Base-by-base conservation (phyloP, 2,329 filamentous ascomycete genomes). In the Colletotrichum nymphaeae region DNA sequence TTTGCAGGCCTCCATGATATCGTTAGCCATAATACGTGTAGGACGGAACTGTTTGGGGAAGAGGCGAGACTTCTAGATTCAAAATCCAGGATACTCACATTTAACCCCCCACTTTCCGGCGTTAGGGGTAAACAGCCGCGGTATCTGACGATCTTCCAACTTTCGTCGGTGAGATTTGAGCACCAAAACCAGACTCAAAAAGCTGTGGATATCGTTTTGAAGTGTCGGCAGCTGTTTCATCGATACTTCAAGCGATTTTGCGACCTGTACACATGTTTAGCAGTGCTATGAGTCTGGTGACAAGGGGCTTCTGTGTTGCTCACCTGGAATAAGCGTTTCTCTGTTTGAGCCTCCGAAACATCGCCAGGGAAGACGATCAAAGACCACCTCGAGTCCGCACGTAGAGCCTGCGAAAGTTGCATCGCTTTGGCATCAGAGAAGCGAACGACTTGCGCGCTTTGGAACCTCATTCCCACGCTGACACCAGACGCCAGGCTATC, bases 371-470 rank as follows among this genome's bases (percentile, higher is more conserved):
- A 70, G n/a, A 73, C 22, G 0, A 70, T 12, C n/a, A 91, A 24
- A 83, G 85, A 72, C 88, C 85, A 80, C 76, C 79, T 56, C 42
- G 77, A 72, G 80, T 87, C 74, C 30, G 89, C 86, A 22, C 82
- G 85, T 52, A 92, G 74, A 1, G 86, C 84, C 62, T 88, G 80
- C 14, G 86, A 84, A 30, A 90, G 80, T 59, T 88, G 89, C 81
- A 91, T 80, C 0, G 88, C 85, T 72, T 87, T 88, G 1, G 89
- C 90, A 76, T 93, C 91, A 58, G 87, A 89, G 70, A 88, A 87
- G 5, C 90, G 83, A 22, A 92, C 86, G 0, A 92, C 88, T 76
- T 90, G 89, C 0, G 88, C 86, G 69, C 85, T 91, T 0, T 87
- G 87, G 73, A 91, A 88, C 22, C 89, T 83, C 87, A 88, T 91